Base-by-base conservation (phyloP, 345 rosid genomes). In the Arabis hirsuta region DNA sequence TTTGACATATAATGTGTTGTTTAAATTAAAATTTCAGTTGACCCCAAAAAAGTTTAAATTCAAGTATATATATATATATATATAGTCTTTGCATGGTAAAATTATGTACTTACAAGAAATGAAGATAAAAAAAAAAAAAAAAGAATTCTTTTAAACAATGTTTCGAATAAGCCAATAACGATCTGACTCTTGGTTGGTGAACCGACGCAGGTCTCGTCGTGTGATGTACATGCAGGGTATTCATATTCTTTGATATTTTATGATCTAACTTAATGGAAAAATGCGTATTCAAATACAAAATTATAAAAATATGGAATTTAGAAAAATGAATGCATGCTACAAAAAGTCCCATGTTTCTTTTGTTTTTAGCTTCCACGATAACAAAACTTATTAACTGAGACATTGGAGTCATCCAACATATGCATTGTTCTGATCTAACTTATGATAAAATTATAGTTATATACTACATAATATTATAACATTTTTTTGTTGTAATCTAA, bases 121-220 rank as follows among this genome's bases (percentile, higher is more conserved):
- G 7, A 6, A 34, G 5, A 6, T 4, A 32, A 1, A 32, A 6
- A 32, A 0, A 32, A 6, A 1, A 32, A 6, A 32, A 0, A 32
- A 6, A 6, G 1, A 4, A 32, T 32, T 32, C 1, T 32, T 5
- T 32, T 5, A 32, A 32, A 32, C 36, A 32, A 32, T 32, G 36
- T 32, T 32, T 32, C 36, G 36, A 32, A 34, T 34, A 34, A 2
- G 38, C 38, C 38, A 34, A 7, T 34, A 34, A 4, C 32, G 32
- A 29, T 29, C 32, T 29, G 32, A 29, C 8, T 34, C 32, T 8
- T 69, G 50, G 57, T 69, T 69, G 73, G 39, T 47, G 58, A 59
- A 44, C 73, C 73, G 58, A 69, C 44, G 50, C 12, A 47, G 48
- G 50, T 47, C 66, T 58, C 50, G 73, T 58, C 48, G 32, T 69